phyloP scores from a whole-genome alignment of 2,329 filamentous ascomycete genomes.

The Penicillium oxalicum region DNA sequence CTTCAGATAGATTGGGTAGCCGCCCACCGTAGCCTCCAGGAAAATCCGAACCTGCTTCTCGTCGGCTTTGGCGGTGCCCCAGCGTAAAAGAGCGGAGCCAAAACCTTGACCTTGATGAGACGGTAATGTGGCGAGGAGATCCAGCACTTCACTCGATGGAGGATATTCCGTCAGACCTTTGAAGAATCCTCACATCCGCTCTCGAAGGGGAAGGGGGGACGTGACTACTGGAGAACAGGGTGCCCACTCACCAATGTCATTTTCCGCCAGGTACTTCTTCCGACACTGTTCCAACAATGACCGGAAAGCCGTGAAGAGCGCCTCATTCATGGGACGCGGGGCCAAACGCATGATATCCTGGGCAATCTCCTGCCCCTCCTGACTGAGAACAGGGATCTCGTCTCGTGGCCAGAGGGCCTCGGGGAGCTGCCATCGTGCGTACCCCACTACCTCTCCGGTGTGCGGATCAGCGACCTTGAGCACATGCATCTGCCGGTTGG shows the following conservation, averaged over 20 bases:
- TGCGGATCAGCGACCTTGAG: constrained; percentile 37
- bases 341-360: constrained; percentile 36
- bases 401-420: constrained; percentile 18
- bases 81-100: constrained; percentile 41
- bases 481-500: constrained; percentile 35
- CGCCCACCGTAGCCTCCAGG: constrained; percentile 48
- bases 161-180: background rate
- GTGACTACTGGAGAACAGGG: background rate
- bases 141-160: constrained; percentile 29
- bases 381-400: constrained; percentile 34
- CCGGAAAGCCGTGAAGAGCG: constrained; percentile 21
- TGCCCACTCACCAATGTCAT: constrained; percentile 21
- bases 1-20: constrained; percentile 44
- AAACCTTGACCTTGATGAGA: constrained; percentile 45
- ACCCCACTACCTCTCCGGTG: constrained; percentile 38
- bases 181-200: background rate
- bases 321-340: constrained; percentile 43
- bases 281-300: constrained; percentile 14
- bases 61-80: constrained; percentile 46
- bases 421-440: constrained; percentile 45
- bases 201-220: too few relatives aligned
- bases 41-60: constrained; percentile 41
- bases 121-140: constrained; percentile 42
- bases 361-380: constrained; percentile 31
- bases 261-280: constrained; percentile 15